Conservation (phyloP, 2,329 filamentous ascomycete genomes). For the Canariomyces notabilis region DNA sequence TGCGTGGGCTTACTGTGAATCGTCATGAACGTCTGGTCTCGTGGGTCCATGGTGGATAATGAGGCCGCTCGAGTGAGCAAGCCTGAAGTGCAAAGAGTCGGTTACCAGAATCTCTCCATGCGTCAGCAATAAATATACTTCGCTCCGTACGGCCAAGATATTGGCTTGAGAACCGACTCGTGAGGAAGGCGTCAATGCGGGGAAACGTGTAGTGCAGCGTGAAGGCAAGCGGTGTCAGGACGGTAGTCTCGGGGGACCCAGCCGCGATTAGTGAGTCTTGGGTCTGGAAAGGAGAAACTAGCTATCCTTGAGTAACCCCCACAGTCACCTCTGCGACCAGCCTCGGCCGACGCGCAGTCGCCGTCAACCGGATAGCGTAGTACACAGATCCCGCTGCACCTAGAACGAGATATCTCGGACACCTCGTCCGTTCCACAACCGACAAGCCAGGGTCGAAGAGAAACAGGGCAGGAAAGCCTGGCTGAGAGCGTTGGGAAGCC, state of each 20-base stretch:
- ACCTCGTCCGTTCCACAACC: constrained; percentile 31
- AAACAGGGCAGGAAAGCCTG: constrained; percentile 9
- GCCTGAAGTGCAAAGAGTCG: constrained; percentile 14
- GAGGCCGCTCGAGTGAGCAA: constrained; percentile 21
- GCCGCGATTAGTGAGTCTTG: constrained; percentile 5
- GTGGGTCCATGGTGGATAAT: constrained; percentile 57
- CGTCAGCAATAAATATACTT: constrained; percentile 13
- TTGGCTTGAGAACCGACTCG: no score
- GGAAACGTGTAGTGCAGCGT: constrained; percentile 11
- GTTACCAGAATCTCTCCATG: constrained; percentile 24
- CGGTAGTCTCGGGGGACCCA: constrained; percentile 2
- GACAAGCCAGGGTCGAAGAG: constrained; percentile 23
- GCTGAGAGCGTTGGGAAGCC: constrained; percentile 2
- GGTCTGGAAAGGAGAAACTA: constrained; percentile 7
- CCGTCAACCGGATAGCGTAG: constrained; percentile 25
- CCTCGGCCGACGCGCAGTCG: constrained; percentile 33
- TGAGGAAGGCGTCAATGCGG: no score
- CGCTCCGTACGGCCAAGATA: no score
- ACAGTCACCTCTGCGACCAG: constrained; percentile 17
- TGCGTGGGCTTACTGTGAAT: constrained; percentile 66
- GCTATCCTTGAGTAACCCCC: constrained; percentile 11
- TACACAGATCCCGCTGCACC: constrained; percentile 36
- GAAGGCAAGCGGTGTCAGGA: constrained; percentile 8
- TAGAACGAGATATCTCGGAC: constrained; percentile 29
- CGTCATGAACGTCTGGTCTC: constrained; percentile 87